Evolutionary conservation across 768 basidiomycete genomes (phyloP).

Genomic region (Pholiota molesta): DNA sequence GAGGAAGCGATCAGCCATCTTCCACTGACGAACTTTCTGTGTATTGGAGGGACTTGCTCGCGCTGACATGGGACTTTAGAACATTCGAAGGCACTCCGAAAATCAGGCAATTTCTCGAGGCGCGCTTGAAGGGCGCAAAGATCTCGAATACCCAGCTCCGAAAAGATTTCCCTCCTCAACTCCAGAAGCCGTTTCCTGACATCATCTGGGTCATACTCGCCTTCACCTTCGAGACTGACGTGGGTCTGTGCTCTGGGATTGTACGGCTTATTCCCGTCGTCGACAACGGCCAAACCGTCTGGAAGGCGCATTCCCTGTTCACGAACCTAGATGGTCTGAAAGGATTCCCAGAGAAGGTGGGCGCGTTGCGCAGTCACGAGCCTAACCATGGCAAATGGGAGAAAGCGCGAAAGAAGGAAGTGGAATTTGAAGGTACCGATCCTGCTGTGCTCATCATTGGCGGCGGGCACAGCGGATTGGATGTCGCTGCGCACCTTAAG

Average conservation of each 20-base stretch:
- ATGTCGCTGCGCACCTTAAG: conserved; percentile 67
- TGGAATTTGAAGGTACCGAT: conserved; percentile 48
- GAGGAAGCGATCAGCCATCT: conserved; percentile 12
- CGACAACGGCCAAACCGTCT: conserved; percentile 29
- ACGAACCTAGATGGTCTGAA: conserved; percentile 63
- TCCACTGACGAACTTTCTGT: conserved; percentile 23
- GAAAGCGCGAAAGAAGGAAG: conserved; percentile 41
- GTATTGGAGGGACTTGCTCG: conserved; percentile 64
- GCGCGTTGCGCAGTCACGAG: conserved; percentile 42
- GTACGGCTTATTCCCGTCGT: conserved; percentile 52
- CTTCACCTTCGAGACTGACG: conserved; percentile 58
- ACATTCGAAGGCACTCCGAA: conserved; percentile 48
- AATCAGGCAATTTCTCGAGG: conserved; percentile 48
- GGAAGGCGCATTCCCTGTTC: conserved; percentile 64
- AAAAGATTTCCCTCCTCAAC: conserved; percentile 8
- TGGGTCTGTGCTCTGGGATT: conserved; percentile 55
- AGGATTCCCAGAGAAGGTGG: conserved; percentile 51
- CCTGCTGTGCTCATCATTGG: conserved; percentile 68
- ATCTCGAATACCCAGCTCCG: conserved; percentile 29
- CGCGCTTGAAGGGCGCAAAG: conserved; percentile 39
- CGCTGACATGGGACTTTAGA: conserved; percentile 66
- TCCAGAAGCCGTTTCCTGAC: conserved; percentile 43
- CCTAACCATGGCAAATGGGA: conserved; percentile 62
- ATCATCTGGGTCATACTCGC: conserved; percentile 58
- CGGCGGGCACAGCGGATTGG: conserved; percentile 70